phyloP scores from a whole-genome alignment of 2,329 filamentous ascomycete genomes.

The Cryphonectria radicalis region DNA sequence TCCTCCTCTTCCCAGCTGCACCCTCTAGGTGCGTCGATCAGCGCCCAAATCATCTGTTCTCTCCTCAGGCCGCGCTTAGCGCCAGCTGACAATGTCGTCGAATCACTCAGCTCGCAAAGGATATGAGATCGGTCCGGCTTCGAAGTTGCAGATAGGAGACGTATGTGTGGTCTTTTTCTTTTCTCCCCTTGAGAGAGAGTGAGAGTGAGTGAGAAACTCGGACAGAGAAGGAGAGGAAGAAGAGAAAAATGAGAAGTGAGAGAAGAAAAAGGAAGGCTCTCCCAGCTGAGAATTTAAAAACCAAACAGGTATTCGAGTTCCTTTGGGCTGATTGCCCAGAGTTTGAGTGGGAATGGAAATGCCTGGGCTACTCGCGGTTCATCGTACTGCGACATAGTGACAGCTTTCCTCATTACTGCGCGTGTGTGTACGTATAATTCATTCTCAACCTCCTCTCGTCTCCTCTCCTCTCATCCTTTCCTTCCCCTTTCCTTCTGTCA shows the following conservation, averaged over 20 bases:
- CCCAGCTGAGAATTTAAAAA: neutral
- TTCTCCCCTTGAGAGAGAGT: neutral
- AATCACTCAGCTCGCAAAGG: conserved; percentile 39
- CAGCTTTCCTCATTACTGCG: conserved; percentile 41
- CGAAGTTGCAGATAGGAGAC: conserved; percentile 42
- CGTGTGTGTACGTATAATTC: conserved; percentile 41
- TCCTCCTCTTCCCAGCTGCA: conserved; percentile 37
- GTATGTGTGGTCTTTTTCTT: conserved; percentile 33
- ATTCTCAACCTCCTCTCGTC: conserved; percentile 8
- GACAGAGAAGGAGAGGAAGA: neutral
- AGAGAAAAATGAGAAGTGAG: neutral
- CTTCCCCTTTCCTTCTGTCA: too few species aligned
- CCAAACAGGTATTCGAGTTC: conserved; percentile 42
- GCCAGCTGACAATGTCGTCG: conserved; percentile 24
- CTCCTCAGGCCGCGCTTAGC: conserved; percentile 6
- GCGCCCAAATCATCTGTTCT: neutral
- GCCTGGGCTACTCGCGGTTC: conserved; percentile 43
- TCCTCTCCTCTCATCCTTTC: conserved; percentile 13
- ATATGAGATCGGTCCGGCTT: conserved; percentile 42
- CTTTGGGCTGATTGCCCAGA: conserved; percentile 44
- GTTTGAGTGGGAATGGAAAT: conserved; percentile 46
- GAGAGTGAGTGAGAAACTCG: neutral
- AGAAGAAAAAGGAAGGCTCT: neutral
- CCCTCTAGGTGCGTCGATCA: conserved; percentile 38
- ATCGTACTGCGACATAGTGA: conserved; percentile 44